A percentile compares a stretch with the other conserved stretches of the same genome.
These are phyloP conservation scores for Entomortierella parvispora DNA, from an alignment of 192 early-diverging fungal species.

Conservation along the genomic window DNA sequence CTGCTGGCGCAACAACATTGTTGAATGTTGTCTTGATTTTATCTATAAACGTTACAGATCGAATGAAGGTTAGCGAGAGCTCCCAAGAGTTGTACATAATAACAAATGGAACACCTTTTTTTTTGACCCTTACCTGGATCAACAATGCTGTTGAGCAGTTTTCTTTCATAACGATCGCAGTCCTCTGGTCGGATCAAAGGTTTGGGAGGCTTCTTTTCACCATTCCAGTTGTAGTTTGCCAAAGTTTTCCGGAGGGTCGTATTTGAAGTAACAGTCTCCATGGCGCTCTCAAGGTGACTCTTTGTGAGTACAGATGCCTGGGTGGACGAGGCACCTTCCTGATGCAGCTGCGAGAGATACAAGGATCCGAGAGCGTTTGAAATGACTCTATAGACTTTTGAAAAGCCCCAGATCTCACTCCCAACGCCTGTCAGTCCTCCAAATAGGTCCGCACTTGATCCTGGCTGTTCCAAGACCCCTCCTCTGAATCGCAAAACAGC, in stretches of 20 bases:
- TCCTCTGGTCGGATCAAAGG: slow-evolving; percentile 46
- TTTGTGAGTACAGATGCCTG: background rate
- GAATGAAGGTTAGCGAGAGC: background rate
- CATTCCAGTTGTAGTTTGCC: slow-evolving; percentile 16
- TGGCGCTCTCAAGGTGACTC: slow-evolving; percentile 21
- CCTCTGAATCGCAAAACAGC: slow-evolving; percentile 51
- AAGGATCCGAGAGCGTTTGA: slow-evolving; percentile 57
- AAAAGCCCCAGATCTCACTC: slow-evolving; percentile 56
- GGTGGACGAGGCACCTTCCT: background rate
- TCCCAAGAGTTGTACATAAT: background rate
- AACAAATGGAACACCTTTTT: background rate
- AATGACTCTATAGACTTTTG: slow-evolving; percentile 57
- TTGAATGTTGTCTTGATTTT: slow-evolving; percentile 68
- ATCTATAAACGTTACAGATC: slow-evolving; percentile 26
- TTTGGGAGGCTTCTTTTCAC: slow-evolving; percentile 28
- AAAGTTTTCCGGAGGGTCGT: slow-evolving; percentile 9
- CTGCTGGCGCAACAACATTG: slow-evolving; percentile 78
- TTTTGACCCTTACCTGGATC: slow-evolving; percentile 66
- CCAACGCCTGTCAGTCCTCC: slow-evolving; percentile 43
- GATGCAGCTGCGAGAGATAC: slow-evolving; percentile 8
- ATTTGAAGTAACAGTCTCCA: slow-evolving; percentile 35
- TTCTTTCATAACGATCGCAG: slow-evolving; percentile 77
- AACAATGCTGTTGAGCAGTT: slow-evolving; percentile 81
- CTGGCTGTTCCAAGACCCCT: slow-evolving; percentile 15
- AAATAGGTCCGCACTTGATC: slow-evolving; percentile 8